Base-by-base conservation (phyloP, 768 basidiomycete species). In the Chalciporus pseudorubinellus region DNA sequence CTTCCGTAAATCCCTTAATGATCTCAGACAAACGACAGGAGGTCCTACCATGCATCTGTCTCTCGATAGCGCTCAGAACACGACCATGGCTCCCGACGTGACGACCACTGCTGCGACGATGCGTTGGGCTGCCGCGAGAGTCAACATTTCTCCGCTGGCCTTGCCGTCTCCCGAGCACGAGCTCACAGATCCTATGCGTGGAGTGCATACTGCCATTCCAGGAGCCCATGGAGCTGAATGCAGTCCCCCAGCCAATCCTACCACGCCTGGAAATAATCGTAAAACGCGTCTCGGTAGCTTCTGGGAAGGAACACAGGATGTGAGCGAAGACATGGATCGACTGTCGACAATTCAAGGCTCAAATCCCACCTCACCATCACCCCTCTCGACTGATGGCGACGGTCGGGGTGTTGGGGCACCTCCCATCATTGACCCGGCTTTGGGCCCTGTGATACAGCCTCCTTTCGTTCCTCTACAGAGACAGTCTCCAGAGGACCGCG, bases 91-190 rank as follows among this genome's bases (percentile, higher is more conserved):
- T 47, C 63, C 79, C 4, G 84, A 88, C 31, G 73, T 80, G 2
- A 80, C 82, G 19, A 80, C 87, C 0, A 74, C 85, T 3, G 90
- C 89, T 1, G 91, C 92, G 0, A 84, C 91, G 1, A 83, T 94
- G 72, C 87, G 91, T 33, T 85, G 84, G 79, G 92, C 92, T n/a
- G 90, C 85, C 3, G 81, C 87, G 10, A 77, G 87, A 20, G 84
- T 92, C 10, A 83, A 90, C 59, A 83, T 98, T 48, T 85, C 91
- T 0, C 94, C 94, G 0, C 76, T 98, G 21, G 85, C 90, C 0
- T 77, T 95, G 1, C 93, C 94, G 2, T 91, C 87, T 11, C 94
- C 94, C 0, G 94, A 98, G 63, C 85, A 89, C 59, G 94, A 97
- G 63, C 79, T 95, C 21, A 86, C 86, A 10, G 94, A 97, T 69